Evolutionary conservation across 306 rosid genomes (phyloP).

Genomic region (Dryas drummondii): DNA sequence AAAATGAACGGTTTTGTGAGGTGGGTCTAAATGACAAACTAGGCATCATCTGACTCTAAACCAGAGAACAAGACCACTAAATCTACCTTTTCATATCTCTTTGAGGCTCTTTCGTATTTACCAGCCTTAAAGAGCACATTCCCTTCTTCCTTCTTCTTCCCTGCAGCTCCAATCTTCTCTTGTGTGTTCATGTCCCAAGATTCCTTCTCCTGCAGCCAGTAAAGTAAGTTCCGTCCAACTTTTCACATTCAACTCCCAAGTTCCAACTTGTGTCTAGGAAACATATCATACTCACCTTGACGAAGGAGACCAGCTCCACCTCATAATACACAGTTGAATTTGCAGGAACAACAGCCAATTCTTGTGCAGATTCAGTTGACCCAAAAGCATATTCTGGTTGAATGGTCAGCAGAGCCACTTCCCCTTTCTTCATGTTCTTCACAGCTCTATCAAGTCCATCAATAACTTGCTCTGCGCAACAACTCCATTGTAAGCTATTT

Average conservation of each 20-base stretch:
- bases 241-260: not conserved
- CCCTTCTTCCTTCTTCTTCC: conserved; percentile 51
- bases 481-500: not conserved
- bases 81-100: conserved; percentile 42
- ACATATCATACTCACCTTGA: conserved; percentile 46
- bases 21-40: not conserved
- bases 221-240: too few relatives aligned
- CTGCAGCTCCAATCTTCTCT: conserved; percentile 46
- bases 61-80: not conserved
- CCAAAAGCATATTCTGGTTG: conserved; percentile 84
- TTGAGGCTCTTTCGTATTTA: conserved; percentile 47
- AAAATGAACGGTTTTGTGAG: not conserved
- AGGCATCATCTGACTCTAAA: too few relatives aligned
- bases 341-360: conserved; percentile 68
- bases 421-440: conserved; percentile 84
- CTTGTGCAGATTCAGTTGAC: conserved; percentile 55
- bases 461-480: conserved; percentile 67
- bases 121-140: conserved; percentile 42
- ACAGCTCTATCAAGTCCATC: conserved; percentile 91
- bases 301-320: conserved; percentile 75
- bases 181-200: conserved; percentile 43
- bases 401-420: conserved; percentile 61
- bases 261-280: not conserved
- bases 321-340: conserved; percentile 69
- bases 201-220: conserved; percentile 38